A percentile compares a stretch with the other conserved stretches of the same genome.
Conservation (phyloP, 495 filamentous ascomycete genomes). For the Durotheca rogersii region DNA sequence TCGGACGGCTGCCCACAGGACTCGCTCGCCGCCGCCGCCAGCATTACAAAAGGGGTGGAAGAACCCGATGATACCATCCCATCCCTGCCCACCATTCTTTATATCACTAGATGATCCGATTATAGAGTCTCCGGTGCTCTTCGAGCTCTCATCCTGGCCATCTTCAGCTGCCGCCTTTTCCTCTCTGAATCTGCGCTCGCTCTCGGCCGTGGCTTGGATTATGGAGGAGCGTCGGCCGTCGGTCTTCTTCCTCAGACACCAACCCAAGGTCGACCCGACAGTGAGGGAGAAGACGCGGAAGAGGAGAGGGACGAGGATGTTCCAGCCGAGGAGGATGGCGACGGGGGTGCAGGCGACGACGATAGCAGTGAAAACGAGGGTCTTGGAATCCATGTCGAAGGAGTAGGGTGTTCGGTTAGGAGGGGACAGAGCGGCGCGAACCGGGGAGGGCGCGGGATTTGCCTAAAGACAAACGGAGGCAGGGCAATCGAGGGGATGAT, state of each 20-base stretch:
- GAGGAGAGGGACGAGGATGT: constrained; percentile 36
- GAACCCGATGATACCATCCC: constrained; percentile 87
- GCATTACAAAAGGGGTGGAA: constrained; percentile 98
- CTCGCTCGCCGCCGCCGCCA: constrained; percentile 91
- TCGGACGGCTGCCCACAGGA: constrained; percentile 92
- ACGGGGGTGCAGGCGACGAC: constrained; percentile 32
- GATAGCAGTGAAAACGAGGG: constrained; percentile 29
- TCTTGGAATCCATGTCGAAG: constrained; percentile 31
- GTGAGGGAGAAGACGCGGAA: constrained; percentile 40
- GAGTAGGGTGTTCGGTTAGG: constrained; percentile 7
- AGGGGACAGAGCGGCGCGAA: constrained; percentile 15
- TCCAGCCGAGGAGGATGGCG: constrained; percentile 26
- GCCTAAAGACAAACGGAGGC: constrained; percentile 17
- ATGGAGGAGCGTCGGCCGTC: constrained; percentile 62
- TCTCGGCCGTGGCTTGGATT: constrained; percentile 58
- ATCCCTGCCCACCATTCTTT: constrained; percentile 57
- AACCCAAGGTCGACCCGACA: constrained; percentile 56
- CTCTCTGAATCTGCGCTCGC: constrained; percentile 56
- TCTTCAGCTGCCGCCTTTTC: constrained; percentile 39
- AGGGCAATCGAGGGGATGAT: neutral
- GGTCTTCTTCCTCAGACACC: constrained; percentile 66
- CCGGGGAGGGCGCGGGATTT: constrained; percentile 15
- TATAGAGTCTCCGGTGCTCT: constrained; percentile 64
- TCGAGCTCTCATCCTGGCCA: constrained; percentile 68
- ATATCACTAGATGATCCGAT: constrained; percentile 55